Evolutionary conservation across 768 basidiomycete species (phyloP).

Genomic region (Lactarius indigo): DNA sequence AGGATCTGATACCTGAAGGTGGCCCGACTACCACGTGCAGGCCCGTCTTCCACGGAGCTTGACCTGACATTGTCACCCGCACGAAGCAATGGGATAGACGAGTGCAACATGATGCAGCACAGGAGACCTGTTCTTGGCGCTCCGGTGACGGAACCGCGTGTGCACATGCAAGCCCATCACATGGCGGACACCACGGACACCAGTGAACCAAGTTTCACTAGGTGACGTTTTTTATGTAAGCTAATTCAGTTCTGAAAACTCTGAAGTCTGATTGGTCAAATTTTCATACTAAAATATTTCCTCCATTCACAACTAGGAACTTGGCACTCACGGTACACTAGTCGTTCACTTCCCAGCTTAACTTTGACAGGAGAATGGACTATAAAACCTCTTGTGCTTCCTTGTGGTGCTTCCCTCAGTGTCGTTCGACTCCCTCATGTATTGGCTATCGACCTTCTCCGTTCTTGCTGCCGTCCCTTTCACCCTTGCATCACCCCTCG

Average conservation of each 20-base stretch:
- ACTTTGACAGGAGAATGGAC: background rate
- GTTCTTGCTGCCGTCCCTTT: slow-evolving; percentile 2
- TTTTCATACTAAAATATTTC: background rate
- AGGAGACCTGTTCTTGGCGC: background rate
- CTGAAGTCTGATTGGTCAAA: background rate
- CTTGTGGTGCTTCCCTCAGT: background rate
- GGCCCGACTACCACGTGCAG: background rate
- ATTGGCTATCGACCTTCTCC: slow-evolving; percentile 7
- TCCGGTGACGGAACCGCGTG: background rate
- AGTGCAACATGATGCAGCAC: background rate
- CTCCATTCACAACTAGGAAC: background rate
- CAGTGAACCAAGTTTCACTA: no score
- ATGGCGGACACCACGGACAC: background rate
- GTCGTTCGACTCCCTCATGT: background rate
- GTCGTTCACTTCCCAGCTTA: background rate
- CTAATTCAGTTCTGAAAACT: background rate
- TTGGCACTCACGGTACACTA: background rate
- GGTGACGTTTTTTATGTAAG: background rate
- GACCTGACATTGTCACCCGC: background rate
- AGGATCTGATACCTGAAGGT: background rate
- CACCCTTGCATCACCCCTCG: slow-evolving; percentile 6
- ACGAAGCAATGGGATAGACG: background rate
- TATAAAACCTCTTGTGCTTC: background rate
- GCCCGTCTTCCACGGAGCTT: background rate
- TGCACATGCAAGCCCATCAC: background rate